Conservation (phyloP, 2,329 filamentous ascomycete genomes). For the Penicillium sp. region DNA sequence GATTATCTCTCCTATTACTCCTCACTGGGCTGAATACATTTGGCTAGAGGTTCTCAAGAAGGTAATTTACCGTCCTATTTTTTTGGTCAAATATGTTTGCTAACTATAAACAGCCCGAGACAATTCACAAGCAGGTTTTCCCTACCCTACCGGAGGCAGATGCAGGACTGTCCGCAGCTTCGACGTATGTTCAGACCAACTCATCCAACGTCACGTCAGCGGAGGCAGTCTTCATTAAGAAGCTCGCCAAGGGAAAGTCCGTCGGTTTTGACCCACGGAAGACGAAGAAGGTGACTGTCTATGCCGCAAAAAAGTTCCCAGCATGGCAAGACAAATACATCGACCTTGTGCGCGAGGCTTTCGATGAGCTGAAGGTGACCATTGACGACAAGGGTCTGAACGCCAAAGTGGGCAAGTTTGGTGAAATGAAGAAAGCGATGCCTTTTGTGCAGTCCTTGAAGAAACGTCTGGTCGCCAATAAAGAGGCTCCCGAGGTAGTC, state of each 20-base stretch:
- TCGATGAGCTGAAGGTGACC: constrained; percentile 58
- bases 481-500: constrained; percentile 63
- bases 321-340: constrained; percentile 90
- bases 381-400: constrained; percentile 79
- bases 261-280: constrained; percentile 82
- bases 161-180: constrained; percentile 67
- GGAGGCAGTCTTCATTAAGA: constrained; percentile 72
- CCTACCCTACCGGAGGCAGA: constrained; percentile 65
- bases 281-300: constrained; percentile 88
- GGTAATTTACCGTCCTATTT: constrained; percentile 21
- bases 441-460: constrained; percentile 88
- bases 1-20: constrained; percentile 76
- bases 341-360: constrained; percentile 69
- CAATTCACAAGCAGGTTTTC: constrained; percentile 75
- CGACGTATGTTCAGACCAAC: constrained; percentile 74
- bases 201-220: constrained; percentile 78
- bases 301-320: constrained; percentile 73
- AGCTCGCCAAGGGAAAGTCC: constrained; percentile 88
- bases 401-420: constrained; percentile 73
- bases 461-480: constrained; percentile 66
- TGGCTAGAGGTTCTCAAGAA: constrained; percentile 88
- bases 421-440: constrained; percentile 91
- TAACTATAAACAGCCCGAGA: constrained; percentile 47
- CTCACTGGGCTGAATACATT: constrained; percentile 92
- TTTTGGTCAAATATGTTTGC: neutral